These are phyloP conservation scores for Alternaria sp. DNA, from an alignment of 2,329 filamentous ascomycete species.

Conservation along the genomic window DNA sequence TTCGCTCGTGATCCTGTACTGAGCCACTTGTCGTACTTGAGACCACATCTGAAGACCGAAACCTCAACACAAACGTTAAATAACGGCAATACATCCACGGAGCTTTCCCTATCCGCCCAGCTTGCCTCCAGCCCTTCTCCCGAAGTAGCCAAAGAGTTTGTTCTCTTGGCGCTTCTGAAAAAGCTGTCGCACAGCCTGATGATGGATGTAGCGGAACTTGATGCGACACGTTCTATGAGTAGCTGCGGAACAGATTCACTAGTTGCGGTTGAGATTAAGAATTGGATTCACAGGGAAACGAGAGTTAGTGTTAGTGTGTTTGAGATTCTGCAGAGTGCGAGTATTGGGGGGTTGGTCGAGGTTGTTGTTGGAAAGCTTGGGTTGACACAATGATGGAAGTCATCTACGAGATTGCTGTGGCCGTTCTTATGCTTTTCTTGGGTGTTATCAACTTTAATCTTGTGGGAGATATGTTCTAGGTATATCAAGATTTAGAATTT, in stretches of 20 bases:
- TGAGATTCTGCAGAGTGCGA: conserved; percentile 30
- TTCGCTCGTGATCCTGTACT: conserved; percentile 19
- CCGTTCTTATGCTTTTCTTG: no score
- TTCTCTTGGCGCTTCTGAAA: conserved; percentile 22
- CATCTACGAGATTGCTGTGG: no score
- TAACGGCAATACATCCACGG: background rate
- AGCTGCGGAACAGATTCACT: conserved; percentile 38
- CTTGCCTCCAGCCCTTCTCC: conserved; percentile 9
- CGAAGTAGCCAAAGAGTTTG: background rate
- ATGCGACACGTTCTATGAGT: conserved; percentile 18
- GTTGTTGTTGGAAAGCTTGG: conserved; percentile 15
- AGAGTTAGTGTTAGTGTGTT: conserved; percentile 28
- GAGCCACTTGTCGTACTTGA: conserved; percentile 17
- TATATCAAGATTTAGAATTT: no score
- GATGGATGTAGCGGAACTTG: conserved; percentile 29
- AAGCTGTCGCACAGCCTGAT: conserved; percentile 24
- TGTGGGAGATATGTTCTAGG: no score
- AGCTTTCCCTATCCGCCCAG: conserved; percentile 10
- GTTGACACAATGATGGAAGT: background rate
- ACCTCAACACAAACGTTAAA: background rate
- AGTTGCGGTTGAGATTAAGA: conserved; percentile 37
- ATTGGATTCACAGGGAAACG: conserved; percentile 32
- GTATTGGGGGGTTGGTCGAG: conserved; percentile 19
- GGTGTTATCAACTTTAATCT: no score
- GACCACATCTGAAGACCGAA: conserved; percentile 16